Evolutionary conservation across 139 green algal species (phyloP).

Genomic region (Chlorella vulgaris): DNA sequence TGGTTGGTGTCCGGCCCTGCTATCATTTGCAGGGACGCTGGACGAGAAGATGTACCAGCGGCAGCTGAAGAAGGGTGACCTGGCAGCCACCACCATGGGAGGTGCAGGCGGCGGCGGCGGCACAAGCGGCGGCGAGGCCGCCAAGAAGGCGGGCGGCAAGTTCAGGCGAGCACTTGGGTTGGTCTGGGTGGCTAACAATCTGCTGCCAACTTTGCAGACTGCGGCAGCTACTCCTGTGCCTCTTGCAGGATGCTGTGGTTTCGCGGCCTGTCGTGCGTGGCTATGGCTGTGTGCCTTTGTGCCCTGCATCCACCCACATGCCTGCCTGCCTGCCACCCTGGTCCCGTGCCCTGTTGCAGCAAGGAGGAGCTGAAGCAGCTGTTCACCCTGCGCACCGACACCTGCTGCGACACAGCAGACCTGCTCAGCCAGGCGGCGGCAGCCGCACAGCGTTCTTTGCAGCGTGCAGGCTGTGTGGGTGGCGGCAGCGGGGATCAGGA

Average conservation of each 20-base stretch:
- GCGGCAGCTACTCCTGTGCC: too few relatives aligned
- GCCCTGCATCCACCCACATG: too few relatives aligned
- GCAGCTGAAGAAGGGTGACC: conserved; percentile 78
- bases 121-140: background rate
- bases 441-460: background rate
- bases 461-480: background rate
- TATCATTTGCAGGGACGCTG: conserved; percentile 66
- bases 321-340: background rate
- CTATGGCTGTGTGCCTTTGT: too few relatives aligned
- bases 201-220: too few relatives aligned
- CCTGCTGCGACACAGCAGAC: conserved; percentile 65
- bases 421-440: conserved; percentile 44
- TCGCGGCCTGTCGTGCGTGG: too few relatives aligned
- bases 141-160: conserved; percentile 19
- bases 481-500: background rate
- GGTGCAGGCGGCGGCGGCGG: conserved; percentile 16
- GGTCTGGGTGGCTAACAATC: background rate
- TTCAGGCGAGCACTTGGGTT: conserved; percentile 1
- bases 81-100: conserved; percentile 51
- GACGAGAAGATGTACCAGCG: conserved; percentile 94
- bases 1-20: too few relatives aligned
- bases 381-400: conserved; percentile 66
- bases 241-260: too few relatives aligned
- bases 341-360: background rate
- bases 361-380: conserved; percentile 76